Percentiles rank a stretch among this genome's conserved stretches.
phyloP scores from a whole-genome alignment of 805 yeast species.

The Myxozyma mucilagina region DNA sequence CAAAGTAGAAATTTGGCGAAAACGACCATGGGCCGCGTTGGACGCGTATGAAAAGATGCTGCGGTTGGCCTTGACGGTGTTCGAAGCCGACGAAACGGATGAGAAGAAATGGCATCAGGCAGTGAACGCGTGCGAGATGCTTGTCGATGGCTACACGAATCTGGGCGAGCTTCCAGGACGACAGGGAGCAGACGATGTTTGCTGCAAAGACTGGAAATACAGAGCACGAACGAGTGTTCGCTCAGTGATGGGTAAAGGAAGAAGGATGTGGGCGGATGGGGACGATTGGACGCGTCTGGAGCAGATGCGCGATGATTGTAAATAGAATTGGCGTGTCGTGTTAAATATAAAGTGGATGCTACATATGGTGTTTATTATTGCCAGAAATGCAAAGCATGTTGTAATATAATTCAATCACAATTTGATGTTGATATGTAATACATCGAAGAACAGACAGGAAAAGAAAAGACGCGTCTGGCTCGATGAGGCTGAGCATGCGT shows the following conservation, averaged over 20 bases:
- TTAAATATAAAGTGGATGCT: too few relatives aligned
- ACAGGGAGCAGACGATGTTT: constrained; percentile 68
- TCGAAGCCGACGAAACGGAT: constrained; percentile 62
- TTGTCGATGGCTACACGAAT: constrained; percentile 82
- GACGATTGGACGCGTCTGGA: constrained; percentile 71
- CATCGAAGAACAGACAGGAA: neutral
- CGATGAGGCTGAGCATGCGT: neutral
- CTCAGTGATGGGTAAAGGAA: constrained; percentile 76
- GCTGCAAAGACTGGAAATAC: constrained; percentile 86
- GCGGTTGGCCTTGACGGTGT: constrained; percentile 60
- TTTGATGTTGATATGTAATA: neutral
- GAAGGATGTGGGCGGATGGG: constrained; percentile 65
- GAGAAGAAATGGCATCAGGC: constrained; percentile 74
- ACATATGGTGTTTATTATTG: too few relatives aligned
- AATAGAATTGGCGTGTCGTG: neutral
- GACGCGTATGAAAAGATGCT: constrained; percentile 85
- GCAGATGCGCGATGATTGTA: constrained; percentile 51
- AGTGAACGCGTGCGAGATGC: constrained; percentile 72
- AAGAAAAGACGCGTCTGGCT: neutral
- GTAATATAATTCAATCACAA: neutral
- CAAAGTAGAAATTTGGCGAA: constrained; percentile 81
- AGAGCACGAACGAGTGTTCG: constrained; percentile 73
- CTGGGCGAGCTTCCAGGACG: constrained; percentile 66
- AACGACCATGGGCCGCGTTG: constrained; percentile 82
- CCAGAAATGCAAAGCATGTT: too few relatives aligned